These are phyloP conservation scores for Russula lepida DNA, from an alignment of 768 basidiomycete genomes.

Conservation along the genomic window DNA sequence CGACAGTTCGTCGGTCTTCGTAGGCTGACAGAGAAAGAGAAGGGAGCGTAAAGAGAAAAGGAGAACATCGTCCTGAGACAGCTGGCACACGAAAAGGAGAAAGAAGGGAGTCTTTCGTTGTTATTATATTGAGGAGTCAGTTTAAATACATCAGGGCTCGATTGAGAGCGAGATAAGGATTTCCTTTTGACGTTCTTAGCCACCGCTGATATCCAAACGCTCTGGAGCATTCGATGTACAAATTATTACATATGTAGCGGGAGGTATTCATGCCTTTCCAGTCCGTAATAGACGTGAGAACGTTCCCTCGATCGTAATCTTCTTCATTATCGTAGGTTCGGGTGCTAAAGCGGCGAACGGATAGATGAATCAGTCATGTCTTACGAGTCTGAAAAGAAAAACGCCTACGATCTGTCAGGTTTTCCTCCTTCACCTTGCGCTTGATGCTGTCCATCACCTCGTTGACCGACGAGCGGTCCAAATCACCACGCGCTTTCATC, in stretches of 20 bases:
- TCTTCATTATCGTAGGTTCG: slow-evolving; percentile 89
- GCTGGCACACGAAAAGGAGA: too few species aligned
- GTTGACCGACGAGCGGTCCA: slow-evolving; percentile 78
- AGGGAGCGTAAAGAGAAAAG: too few species aligned
- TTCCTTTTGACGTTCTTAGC: too few species aligned
- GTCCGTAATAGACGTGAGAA: slow-evolving; percentile 66
- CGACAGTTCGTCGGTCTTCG: too few species aligned
- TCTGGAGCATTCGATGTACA: not conserved
- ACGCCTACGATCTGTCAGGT: slow-evolving; percentile 67
- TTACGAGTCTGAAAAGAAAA: not conserved
- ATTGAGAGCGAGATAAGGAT: too few species aligned
- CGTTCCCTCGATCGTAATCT: slow-evolving; percentile 64
- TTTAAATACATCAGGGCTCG: too few species aligned
- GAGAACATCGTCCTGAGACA: too few species aligned
- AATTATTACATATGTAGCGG: not conserved
- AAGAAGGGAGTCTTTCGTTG: too few species aligned
- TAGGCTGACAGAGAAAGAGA: too few species aligned
- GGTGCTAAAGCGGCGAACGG: slow-evolving; percentile 40
- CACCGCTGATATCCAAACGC: too few species aligned
- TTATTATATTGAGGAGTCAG: too few species aligned
- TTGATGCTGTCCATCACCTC: slow-evolving; percentile 94
- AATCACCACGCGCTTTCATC: slow-evolving; percentile 82
- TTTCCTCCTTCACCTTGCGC: slow-evolving; percentile 88
- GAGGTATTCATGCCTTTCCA: slow-evolving; percentile 14
- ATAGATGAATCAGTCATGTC: not conserved